A percentile compares a stretch with the other conserved stretches of the same genome.
These are phyloP conservation scores for Corynespora cassiicola DNA, from an alignment of 2,329 filamentous ascomycete species.

Conservation along the genomic window DNA sequence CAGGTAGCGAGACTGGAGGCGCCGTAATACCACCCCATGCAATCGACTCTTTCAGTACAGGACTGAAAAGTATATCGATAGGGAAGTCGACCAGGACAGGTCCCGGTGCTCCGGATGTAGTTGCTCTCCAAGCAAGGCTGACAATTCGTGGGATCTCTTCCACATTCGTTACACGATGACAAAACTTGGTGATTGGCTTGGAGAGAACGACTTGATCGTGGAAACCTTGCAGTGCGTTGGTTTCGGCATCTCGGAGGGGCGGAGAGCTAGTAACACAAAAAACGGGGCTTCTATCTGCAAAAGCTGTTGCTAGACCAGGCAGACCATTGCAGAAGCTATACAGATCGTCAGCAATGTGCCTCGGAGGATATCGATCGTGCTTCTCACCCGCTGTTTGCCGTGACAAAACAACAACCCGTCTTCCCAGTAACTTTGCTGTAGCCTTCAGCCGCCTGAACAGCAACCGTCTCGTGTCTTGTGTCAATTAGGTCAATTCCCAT, in stretches of 20 bases:
- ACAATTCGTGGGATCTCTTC: slow-evolving; percentile 55
- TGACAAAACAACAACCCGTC: slow-evolving; percentile 55
- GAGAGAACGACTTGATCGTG: slow-evolving; percentile 55
- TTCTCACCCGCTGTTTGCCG: slow-evolving; percentile 55
- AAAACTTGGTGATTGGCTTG: slow-evolving; percentile 54
- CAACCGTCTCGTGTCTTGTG: slow-evolving; percentile 56
- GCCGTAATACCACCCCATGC: slow-evolving; percentile 51
- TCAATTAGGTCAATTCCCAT: slow-evolving; percentile 53
- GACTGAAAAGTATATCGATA: slow-evolving; percentile 52
- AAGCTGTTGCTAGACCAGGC: slow-evolving; percentile 54
- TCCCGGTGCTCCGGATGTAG: slow-evolving; percentile 50
- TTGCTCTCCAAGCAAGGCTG: slow-evolving; percentile 49
- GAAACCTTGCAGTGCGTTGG: slow-evolving; percentile 55
- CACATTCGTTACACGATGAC: slow-evolving; percentile 51
- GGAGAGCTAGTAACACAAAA: slow-evolving; percentile 55
- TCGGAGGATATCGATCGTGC: slow-evolving; percentile 1
- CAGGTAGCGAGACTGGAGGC: slow-evolving; percentile 40
- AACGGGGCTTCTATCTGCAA: slow-evolving; percentile 53
- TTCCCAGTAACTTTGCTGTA: slow-evolving; percentile 54
- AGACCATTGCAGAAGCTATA: slow-evolving; percentile 54
- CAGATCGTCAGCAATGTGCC: slow-evolving; percentile 3
- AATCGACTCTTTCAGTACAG: slow-evolving; percentile 44
- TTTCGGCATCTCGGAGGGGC: slow-evolving; percentile 54
- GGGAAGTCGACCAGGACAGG: slow-evolving; percentile 48
- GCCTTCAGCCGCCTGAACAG: slow-evolving; percentile 56